Conservation (phyloP, 2,329 filamentous ascomycete genomes). For the Albophoma yamanashiensis region DNA sequence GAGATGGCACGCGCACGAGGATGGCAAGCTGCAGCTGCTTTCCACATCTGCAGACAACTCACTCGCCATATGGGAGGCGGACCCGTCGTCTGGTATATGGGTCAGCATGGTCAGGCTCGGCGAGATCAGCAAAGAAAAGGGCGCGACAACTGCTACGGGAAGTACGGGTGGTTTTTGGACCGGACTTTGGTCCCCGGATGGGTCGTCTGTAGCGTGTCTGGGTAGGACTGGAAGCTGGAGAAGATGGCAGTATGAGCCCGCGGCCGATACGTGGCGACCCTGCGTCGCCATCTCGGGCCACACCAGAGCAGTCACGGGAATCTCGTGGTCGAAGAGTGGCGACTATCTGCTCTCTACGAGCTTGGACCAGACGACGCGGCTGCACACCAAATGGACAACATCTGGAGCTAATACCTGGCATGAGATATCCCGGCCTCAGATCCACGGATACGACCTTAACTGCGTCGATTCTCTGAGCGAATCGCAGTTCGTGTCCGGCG, state of each 20-base stretch:
- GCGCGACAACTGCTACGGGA: slow-evolving; percentile 90
- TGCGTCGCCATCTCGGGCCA: slow-evolving; percentile 74
- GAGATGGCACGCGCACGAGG: slow-evolving; percentile 51
- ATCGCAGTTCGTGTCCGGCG: slow-evolving; percentile 80
- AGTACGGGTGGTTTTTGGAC: slow-evolving; percentile 96
- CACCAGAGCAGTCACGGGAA: slow-evolving; percentile 66
- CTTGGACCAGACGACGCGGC: slow-evolving; percentile 82
- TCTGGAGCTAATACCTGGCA: slow-evolving; percentile 59
- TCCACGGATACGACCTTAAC: slow-evolving; percentile 96
- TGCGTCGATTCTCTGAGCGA: slow-evolving; percentile 70
- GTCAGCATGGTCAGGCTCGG: slow-evolving; percentile 75
- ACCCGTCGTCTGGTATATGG: slow-evolving; percentile 80
- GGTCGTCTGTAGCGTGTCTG: slow-evolving; percentile 65
- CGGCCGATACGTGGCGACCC: slow-evolving; percentile 63
- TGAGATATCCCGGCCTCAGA: slow-evolving; percentile 90
- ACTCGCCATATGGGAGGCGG: slow-evolving; percentile 83
- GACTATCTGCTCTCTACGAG: slow-evolving; percentile 82
- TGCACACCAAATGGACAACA: slow-evolving; percentile 70
- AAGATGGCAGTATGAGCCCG: slow-evolving; percentile 58
- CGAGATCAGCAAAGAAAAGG: slow-evolving; percentile 90
- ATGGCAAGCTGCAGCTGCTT: slow-evolving; percentile 57
- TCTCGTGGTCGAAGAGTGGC: slow-evolving; percentile 76
- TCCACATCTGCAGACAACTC: slow-evolving; percentile 95
- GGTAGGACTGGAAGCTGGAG: slow-evolving; percentile 92
- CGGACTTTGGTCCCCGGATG: slow-evolving; percentile 79